Base-by-base conservation (phyloP, 78 protist genomes). In the Protostelium mycophagum region DNA sequence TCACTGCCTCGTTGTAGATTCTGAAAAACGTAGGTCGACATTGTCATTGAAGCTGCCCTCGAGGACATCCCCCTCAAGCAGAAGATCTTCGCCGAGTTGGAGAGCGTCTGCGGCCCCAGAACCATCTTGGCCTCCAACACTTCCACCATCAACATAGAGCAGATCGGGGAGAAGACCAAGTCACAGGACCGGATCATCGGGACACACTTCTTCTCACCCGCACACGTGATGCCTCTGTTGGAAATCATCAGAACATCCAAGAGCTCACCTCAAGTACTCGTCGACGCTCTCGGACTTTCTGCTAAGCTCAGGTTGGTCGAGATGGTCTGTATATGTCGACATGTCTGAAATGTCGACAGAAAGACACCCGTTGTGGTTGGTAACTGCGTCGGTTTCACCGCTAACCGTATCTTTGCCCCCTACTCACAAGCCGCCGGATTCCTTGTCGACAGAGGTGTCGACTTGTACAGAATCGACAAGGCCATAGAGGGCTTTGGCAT, bases 141-240 rank as follows among this genome's bases (percentile, higher is more conserved):
- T 0, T 88, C 94, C 73, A 88, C 89, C 0, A 85, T 95, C 38
- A 63, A 86, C 86, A 51, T 95, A n/a, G 95, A 91, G 10, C 31
- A 87, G 63, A 90, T 89, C 35, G 90, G 83, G 0, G 31, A 29
- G 39, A 38, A 36, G 84, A 90, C 91, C 1, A 73, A 1, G 16
- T 37, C 92, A n/a, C 87, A 87, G 38, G 88, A 95, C 25, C 37
- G 35, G 1, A 86, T 93, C 23, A 35, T 90, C 28, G 97, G 97
- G 1, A 36, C 63, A n/a, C 97, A 95, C 86, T 95, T 95, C 87
- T 95, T 95, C 92, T 63, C 93, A 0, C 97, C 97, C 1, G 97
- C 97, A 28, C 29, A 95, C n/a, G 93, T 93, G 35, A 95, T 95
- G 97, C 95, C 88, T 34, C 92, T 95, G 29, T 93, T 95, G 1